A percentile compares a stretch with the other conserved stretches of the same genome.
phyloP scores from a whole-genome alignment of 305 asterid species.

The Stenogyne calaminthoides region DNA sequence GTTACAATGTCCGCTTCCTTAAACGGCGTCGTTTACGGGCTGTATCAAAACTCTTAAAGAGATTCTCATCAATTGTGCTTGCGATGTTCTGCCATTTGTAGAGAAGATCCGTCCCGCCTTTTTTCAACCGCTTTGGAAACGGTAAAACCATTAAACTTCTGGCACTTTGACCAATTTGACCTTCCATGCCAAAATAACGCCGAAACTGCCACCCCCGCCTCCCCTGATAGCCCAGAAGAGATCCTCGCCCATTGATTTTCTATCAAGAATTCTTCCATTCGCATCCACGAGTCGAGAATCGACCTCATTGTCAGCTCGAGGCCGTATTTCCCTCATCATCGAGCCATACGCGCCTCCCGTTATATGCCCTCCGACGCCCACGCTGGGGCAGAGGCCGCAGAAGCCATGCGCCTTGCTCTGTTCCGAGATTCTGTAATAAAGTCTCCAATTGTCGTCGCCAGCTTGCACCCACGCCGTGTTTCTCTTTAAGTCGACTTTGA shows the following conservation, averaged over 20 bases:
- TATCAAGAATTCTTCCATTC: slow-evolving; percentile 20
- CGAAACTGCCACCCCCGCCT: slow-evolving; percentile 48
- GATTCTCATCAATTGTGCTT: slow-evolving; percentile 31
- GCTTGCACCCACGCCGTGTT: slow-evolving; percentile 42
- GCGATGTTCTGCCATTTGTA: slow-evolving; percentile 54
- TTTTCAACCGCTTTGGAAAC: slow-evolving; percentile 40
- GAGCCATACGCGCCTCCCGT: slow-evolving; percentile 49
- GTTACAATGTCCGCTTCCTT: slow-evolving; percentile 35
- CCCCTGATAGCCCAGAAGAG: slow-evolving; percentile 47
- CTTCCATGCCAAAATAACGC: slow-evolving; percentile 40
- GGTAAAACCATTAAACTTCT: slow-evolving; percentile 35
- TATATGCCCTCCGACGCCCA: slow-evolving; percentile 52
- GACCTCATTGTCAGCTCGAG: slow-evolving; percentile 44
- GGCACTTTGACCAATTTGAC: slow-evolving; percentile 41
- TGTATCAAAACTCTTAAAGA: slow-evolving; percentile 36
- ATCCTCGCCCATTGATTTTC: background rate
- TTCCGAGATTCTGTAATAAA: slow-evolving; percentile 35
- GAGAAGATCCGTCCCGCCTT: slow-evolving; percentile 38
- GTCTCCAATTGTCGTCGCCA: slow-evolving; percentile 45
- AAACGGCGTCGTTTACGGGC: background rate
- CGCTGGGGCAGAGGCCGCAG: slow-evolving; percentile 43
- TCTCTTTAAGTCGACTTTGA: slow-evolving; percentile 26
- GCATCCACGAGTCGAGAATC: slow-evolving; percentile 41
- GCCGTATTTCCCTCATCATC: slow-evolving; percentile 48
- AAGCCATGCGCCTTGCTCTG: slow-evolving; percentile 39